Conservation (phyloP, 306 rosid genomes). For the Clitoria ternatea region DNA sequence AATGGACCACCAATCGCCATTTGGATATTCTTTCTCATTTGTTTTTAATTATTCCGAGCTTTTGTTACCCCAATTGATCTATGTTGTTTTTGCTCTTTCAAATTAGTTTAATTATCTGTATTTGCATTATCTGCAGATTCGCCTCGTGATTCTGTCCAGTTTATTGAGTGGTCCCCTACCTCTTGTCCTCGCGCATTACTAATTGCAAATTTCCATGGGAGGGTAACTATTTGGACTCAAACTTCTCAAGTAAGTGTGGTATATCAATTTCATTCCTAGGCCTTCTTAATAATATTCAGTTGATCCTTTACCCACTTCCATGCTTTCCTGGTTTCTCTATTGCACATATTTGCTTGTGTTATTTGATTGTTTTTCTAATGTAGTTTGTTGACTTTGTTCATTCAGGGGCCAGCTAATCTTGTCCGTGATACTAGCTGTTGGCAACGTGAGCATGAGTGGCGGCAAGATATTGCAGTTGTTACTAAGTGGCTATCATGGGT, state of each 20-base stretch:
- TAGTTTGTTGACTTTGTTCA: slow-evolving; percentile 34
- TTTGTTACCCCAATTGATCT: neutral
- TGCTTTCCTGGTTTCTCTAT: neutral
- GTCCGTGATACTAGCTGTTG: slow-evolving; percentile 89
- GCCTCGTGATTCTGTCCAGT: slow-evolving; percentile 99
- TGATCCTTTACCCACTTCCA: neutral
- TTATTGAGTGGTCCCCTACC: slow-evolving; percentile 96
- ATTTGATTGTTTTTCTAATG: slow-evolving; percentile 14
- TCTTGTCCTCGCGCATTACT: slow-evolving; percentile 84
- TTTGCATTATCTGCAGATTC: slow-evolving; percentile 67
- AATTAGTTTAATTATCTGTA: slow-evolving; percentile 1
- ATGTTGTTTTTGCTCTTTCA: neutral
- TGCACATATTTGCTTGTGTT: slow-evolving; percentile 6
- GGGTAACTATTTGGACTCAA: slow-evolving; percentile 96
- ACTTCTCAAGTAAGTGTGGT: slow-evolving; percentile 74
- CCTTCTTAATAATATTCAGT: neutral
- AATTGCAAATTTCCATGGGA: slow-evolving; percentile 96
- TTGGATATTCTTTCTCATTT: neutral
- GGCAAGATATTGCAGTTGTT: slow-evolving; percentile 98
- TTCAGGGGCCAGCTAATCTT: slow-evolving; percentile 84
- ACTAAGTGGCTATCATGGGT: slow-evolving; percentile 97
- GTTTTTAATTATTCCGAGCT: neutral
- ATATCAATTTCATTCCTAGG: neutral
- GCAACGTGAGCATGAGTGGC: slow-evolving; percentile 97
- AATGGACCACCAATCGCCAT: neutral